Evolutionary conservation across 768 basidiomycete species (phyloP).

Genomic region (Phanerochaete sordida): DNA sequence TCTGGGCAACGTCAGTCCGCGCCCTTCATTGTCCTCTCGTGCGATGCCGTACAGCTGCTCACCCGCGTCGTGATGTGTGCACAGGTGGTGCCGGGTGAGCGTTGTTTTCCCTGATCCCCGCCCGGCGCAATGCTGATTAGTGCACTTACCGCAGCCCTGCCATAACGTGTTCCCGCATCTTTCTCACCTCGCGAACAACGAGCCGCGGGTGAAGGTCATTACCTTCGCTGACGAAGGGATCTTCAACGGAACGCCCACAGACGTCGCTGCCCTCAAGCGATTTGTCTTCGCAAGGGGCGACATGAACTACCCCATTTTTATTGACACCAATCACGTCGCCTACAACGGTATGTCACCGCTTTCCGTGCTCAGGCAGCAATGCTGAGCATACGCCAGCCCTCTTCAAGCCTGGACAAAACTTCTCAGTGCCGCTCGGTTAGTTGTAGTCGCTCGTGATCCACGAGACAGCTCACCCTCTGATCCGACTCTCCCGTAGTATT

Average conservation of each 20-base stretch:
- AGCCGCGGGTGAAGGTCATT: conserved; percentile 24
- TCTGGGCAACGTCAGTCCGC: conserved; percentile 28
- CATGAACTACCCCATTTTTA: conserved; percentile 27
- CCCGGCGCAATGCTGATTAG: not conserved
- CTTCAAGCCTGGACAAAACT: conserved; percentile 26
- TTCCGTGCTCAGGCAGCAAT: not conserved
- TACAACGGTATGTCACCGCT: conserved; percentile 20
- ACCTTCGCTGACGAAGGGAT: conserved; percentile 29
- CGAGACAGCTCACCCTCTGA: not conserved
- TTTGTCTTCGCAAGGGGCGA: conserved; percentile 23
- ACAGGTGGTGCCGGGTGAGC: conserved; percentile 16
- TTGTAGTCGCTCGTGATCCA: not conserved
- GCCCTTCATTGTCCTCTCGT: not conserved
- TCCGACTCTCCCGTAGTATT: conserved; percentile 16
- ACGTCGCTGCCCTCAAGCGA: conserved; percentile 20
- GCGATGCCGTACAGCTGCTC: not conserved
- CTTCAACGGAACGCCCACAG: conserved; percentile 24
- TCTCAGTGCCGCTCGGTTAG: conserved; percentile 27
- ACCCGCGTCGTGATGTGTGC: not conserved
- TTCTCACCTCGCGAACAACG: conserved; percentile 19
- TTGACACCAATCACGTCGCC: conserved; percentile 24
- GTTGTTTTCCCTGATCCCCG: not conserved
- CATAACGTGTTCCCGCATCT: conserved; percentile 25
- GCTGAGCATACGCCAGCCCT: conserved; percentile 19
- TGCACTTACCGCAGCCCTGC: conserved; percentile 24